Percentiles rank a stretch among this genome's conserved stretches.
Evolutionary conservation across 1,139 yeast genomes (phyloP).

Genomic region (Saccharomycopsis hybrid): DNA sequence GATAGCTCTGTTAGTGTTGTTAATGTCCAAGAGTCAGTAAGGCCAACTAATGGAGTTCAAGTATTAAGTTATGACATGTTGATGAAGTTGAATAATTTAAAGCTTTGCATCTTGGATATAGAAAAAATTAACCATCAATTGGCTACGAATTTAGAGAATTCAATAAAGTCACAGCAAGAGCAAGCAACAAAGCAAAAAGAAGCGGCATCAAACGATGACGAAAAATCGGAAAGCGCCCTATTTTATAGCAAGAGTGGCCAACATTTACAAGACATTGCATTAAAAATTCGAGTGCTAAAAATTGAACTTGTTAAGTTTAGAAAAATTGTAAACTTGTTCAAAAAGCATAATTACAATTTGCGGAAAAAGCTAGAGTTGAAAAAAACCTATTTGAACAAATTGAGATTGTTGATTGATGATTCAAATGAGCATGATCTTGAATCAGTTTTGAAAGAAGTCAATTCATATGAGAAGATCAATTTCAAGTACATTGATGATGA

Average conservation of each 20-base stretch:
- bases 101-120: slow-evolving; percentile 19
- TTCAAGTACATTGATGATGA: slow-evolving; percentile 14
- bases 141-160: slow-evolving; percentile 4
- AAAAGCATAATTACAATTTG: slow-evolving; percentile 1
- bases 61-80: slow-evolving; percentile 15
- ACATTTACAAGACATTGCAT: background rate
- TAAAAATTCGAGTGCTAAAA: background rate
- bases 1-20: background rate
- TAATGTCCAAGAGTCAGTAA: too few relatives aligned
- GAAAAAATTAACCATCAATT: slow-evolving; percentile 12
- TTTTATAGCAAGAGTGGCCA: too few relatives aligned
- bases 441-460: background rate
- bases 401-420: slow-evolving; percentile 4
- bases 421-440: background rate
- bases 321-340: background rate
- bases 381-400: background rate
- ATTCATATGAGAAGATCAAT: slow-evolving; percentile 2
- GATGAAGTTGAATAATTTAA: slow-evolving; percentile 19
- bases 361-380: background rate
- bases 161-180: background rate
- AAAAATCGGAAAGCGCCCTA: background rate
- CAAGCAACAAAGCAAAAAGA: background rate
- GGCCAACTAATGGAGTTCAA: slow-evolving; percentile 6
- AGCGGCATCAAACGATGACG: background rate
- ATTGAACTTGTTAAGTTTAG: background rate